Evolutionary conservation across 495 filamentous ascomycete species (phyloP).

Genomic region (Lasiosphaeria hispida): DNA sequence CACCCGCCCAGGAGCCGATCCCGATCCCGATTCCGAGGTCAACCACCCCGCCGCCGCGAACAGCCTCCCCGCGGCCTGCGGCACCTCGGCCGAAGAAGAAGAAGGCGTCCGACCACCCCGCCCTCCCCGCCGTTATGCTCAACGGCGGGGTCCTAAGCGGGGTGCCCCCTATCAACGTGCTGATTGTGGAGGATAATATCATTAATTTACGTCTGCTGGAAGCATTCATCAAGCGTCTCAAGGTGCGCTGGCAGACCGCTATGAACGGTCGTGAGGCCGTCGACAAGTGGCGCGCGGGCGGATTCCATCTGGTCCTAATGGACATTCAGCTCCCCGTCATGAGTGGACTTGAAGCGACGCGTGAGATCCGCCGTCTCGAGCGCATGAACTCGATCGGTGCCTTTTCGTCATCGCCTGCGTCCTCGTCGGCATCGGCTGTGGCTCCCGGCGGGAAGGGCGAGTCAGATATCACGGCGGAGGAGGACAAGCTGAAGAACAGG

Average conservation of each 20-base stretch:
- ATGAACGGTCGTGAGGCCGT: constrained; percentile 93
- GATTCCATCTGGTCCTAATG: constrained; percentile 98
- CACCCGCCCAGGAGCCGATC: constrained; percentile 46
- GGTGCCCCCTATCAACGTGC: constrained; percentile 93
- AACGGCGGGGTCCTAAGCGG: constrained; percentile 81
- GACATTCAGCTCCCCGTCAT: constrained; percentile 98
- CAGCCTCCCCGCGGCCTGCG: constrained; percentile 55
- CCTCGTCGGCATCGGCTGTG: neutral
- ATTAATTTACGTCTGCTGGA: constrained; percentile 93
- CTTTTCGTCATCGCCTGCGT: constrained; percentile 51
- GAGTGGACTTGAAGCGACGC: constrained; percentile 94
- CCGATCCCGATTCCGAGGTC: constrained; percentile 20
- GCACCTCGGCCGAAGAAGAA: constrained; percentile 52
- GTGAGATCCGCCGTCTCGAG: constrained; percentile 89
- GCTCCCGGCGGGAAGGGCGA: neutral
- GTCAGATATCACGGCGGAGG: constrained; percentile 40
- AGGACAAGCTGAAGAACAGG: constrained; percentile 68
- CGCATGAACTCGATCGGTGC: constrained; percentile 87
- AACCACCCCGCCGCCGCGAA: constrained; percentile 59
- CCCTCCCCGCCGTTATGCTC: constrained; percentile 63
- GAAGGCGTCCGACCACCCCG: constrained; percentile 48
- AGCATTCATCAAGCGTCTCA: constrained; percentile 93
- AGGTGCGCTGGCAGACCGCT: constrained; percentile 96
- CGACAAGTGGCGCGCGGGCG: constrained; percentile 83
- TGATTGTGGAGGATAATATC: constrained; percentile 98